These are phyloP conservation scores for Excoecaria cochinchinensis DNA, from an alignment of 345 rosid genomes.

Conservation along the genomic window DNA sequence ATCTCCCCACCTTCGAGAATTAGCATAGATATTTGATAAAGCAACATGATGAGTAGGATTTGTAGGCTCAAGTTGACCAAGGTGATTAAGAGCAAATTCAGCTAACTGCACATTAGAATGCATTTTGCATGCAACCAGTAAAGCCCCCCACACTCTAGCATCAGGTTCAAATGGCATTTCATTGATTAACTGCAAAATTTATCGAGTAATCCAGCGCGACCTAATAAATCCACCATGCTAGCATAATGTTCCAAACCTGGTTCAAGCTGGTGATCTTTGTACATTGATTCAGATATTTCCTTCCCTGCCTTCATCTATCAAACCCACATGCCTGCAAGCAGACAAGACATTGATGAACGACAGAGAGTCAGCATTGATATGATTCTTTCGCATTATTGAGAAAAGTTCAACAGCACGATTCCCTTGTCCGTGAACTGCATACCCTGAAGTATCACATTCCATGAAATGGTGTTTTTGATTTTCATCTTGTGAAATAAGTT, in stretches of 20 bases:
- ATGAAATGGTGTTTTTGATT: conserved; percentile 45
- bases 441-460: conserved; percentile 65
- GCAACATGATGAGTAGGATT: conserved; percentile 48
- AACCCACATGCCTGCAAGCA: conserved; percentile 63
- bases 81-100: conserved; percentile 46
- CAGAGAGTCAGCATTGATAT: conserved; percentile 36
- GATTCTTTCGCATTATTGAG: conserved; percentile 44
- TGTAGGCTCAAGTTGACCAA: conserved; percentile 50
- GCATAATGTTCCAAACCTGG: conserved; percentile 52
- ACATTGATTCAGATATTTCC: conserved; percentile 43
- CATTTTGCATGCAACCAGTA: conserved; percentile 50
- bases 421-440: conserved; percentile 53
- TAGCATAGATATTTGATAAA: conserved; percentile 37
- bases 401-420: conserved; percentile 47
- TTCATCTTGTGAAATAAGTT: conserved; percentile 43
- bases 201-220: conserved; percentile 56
- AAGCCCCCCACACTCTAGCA: conserved; percentile 66
- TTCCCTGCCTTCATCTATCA: conserved; percentile 60
- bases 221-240: conserved; percentile 62
- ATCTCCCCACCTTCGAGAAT: conserved; percentile 43
- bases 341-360: conserved; percentile 53
- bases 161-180: conserved; percentile 54
- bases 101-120: conserved; percentile 52
- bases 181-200: conserved; percentile 41
- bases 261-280: conserved; percentile 32